Base-by-base conservation (phyloP, 129 eudicot species). In the Saussurea involucrata region DNA sequence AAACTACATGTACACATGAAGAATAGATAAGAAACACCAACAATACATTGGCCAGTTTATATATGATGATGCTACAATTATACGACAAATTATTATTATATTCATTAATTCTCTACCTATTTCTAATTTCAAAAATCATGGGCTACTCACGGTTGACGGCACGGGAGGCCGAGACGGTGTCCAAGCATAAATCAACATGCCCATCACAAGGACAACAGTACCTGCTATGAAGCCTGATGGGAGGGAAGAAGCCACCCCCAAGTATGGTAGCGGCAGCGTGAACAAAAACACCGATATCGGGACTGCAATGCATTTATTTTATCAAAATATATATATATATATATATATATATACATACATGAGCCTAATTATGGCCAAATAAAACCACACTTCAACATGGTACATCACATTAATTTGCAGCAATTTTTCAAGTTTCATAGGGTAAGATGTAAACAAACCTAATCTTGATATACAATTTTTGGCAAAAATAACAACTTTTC, bases 171-270 rank as follows among this genome's bases (percentile, higher is more conserved):
- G 69, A 74, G 90, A 65, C 6, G 97, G 98, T 17, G 79, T 84
- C 97, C 93, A 94, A 44, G 86, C 66, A 72, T 94, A 94, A 21
- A 89, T 73, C 70, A 94, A 72, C 91, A 94, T 78, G 34, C 97
- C 98, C 75, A 86, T 66, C 27, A 91, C 87, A 64, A 94, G 98
- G 46, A 91, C 78, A 22, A 83, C 67, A 24, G 95, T 84, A 60
- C 98, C 98, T 15, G 83, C 90, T 37, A 89, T 76, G 81, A 94
- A 94, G 55, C 98, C 93, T 4, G 98, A 85, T 32, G 98, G 97
- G 36, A 94, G 98, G 76, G 96, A 83, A 55, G 98, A 86, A 24
- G 96, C 93, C 40, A 87, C 93, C 46, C 97, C 97, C 18, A 91
- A 82, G 79, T 94, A 94, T 8, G 98, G 98, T 63, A 94, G 84